A percentile compares a stretch with the other conserved stretches of the same genome.
Evolutionary conservation across 2,329 filamentous ascomycete species (phyloP).

Genomic region (Verticillium longisporum): DNA sequence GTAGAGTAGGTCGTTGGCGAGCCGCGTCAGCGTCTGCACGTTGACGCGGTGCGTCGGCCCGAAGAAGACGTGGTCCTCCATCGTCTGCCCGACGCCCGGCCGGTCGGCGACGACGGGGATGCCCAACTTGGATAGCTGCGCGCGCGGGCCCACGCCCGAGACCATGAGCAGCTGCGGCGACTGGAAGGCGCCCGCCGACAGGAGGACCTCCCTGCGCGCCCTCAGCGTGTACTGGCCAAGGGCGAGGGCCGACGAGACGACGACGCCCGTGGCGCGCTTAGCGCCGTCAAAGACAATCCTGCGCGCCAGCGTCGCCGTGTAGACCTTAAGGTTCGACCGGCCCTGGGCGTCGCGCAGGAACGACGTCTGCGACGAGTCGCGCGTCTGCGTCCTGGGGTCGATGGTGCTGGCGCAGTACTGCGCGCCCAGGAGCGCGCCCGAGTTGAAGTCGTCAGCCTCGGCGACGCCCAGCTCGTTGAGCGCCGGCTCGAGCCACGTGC

Average conservation of each 20-base stretch:
- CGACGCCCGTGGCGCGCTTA: constrained; percentile 32
- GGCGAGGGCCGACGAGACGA: constrained; percentile 16
- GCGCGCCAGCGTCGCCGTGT: constrained; percentile 31
- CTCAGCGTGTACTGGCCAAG: constrained; percentile 8
- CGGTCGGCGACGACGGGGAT: constrained; percentile 42
- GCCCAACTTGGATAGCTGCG: constrained; percentile 26
- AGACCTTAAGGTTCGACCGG: constrained; percentile 28
- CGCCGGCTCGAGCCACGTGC: constrained; percentile 17
- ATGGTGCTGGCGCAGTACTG: constrained; percentile 21
- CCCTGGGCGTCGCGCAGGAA: constrained; percentile 22
- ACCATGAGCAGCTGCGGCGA: constrained; percentile 62
- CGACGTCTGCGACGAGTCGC: constrained; percentile 27
- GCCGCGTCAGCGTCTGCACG: constrained; percentile 10
- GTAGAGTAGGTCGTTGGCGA: constrained; percentile 7
- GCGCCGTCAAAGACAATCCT: constrained; percentile 34
- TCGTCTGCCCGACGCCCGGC: constrained; percentile 71
- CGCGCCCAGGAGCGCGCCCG: constrained; percentile 29
- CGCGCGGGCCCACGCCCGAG: constrained; percentile 40
- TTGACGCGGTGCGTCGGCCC: constrained; percentile 10
- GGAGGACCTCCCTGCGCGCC: constrained; percentile 58
- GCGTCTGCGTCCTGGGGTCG: constrained; percentile 15
- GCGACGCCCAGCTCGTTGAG: constrained; percentile 33
- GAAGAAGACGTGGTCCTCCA: constrained; percentile 47
- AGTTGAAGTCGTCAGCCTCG: constrained; percentile 26
- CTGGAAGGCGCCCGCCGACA: constrained; percentile 75